phyloP scores from a whole-genome alignment of 257 asterid genomes.

The Lavandula angustifolia region DNA sequence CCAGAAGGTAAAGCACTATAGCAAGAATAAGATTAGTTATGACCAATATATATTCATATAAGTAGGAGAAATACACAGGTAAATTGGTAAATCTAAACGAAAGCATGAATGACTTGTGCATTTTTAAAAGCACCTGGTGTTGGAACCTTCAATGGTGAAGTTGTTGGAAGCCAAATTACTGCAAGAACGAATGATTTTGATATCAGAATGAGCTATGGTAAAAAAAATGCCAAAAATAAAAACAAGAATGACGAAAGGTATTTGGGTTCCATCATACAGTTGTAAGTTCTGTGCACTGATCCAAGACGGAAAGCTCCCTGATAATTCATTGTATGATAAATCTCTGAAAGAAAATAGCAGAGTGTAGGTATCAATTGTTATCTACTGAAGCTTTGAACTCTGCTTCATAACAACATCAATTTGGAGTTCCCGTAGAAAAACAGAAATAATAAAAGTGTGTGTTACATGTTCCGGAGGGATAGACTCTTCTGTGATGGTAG shows the following conservation, averaged over 20 bases:
- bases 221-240: not conserved
- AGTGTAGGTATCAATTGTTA: slow-evolving; percentile 10
- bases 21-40: slow-evolving; percentile 19
- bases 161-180: slow-evolving; percentile 80
- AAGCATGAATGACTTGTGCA: not conserved
- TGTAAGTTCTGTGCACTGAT: slow-evolving; percentile 45
- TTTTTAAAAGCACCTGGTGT: slow-evolving; percentile 46
- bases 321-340: slow-evolving; percentile 69
- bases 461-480: slow-evolving; percentile 59
- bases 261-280: slow-evolving; percentile 42
- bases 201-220: not conserved
- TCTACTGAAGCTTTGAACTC: slow-evolving; percentile 4
- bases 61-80: not conserved
- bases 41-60: not conserved
- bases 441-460: not conserved
- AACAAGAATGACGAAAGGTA: not conserved
- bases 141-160: slow-evolving; percentile 48
- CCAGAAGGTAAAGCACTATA: slow-evolving; percentile 64
- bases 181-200: slow-evolving; percentile 19
- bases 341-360: slow-evolving; percentile 53
- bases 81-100: not conserved
- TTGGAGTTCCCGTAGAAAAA: not conserved
- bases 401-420: not conserved
- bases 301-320: slow-evolving; percentile 86
- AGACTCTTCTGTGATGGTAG: slow-evolving; percentile 53